Percentiles rank a stretch among this genome's conserved stretches.
phyloP scores from a whole-genome alignment of 352 stramenopile genomes.

The Pythium oligandrum region DNA sequence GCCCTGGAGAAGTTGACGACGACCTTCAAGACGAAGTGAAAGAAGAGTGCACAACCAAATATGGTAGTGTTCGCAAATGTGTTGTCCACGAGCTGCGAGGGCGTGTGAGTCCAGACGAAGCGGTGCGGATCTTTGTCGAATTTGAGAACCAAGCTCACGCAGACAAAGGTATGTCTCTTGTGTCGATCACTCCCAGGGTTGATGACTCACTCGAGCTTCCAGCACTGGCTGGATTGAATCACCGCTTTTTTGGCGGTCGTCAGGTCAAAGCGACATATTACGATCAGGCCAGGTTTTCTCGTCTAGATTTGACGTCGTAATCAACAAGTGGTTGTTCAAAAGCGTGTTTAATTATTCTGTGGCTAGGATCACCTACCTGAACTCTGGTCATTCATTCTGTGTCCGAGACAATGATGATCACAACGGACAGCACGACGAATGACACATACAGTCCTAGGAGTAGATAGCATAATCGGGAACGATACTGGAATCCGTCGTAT shows the following conservation, averaged over 20 bases:
- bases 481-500: constrained; percentile 59
- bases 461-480: constrained; percentile 49
- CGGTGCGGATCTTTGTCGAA: constrained; percentile 88
- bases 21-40: constrained; percentile 86
- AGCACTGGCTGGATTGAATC: constrained; percentile 80
- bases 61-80: constrained; percentile 75
- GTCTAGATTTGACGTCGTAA: constrained; percentile 48
- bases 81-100: constrained; percentile 65
- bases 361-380: too few species aligned
- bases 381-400: too few species aligned
- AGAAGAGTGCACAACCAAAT: constrained; percentile 80
- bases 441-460: constrained; percentile 52
- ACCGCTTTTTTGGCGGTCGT: constrained; percentile 86
- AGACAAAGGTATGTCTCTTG: constrained; percentile 50
- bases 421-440: constrained; percentile 51
- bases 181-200: background rate
- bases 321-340: too few species aligned
- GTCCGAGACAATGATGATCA: too few species aligned
- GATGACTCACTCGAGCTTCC: background rate
- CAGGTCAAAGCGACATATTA: constrained; percentile 81
- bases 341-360: background rate
- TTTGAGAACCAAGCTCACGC: constrained; percentile 67
- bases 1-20: constrained; percentile 84
- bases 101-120: constrained; percentile 51
- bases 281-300: constrained; percentile 74